Evolutionary conservation across 371 early-diverging fungal species (phyloP).

Genomic region (Mucor indicus): DNA sequence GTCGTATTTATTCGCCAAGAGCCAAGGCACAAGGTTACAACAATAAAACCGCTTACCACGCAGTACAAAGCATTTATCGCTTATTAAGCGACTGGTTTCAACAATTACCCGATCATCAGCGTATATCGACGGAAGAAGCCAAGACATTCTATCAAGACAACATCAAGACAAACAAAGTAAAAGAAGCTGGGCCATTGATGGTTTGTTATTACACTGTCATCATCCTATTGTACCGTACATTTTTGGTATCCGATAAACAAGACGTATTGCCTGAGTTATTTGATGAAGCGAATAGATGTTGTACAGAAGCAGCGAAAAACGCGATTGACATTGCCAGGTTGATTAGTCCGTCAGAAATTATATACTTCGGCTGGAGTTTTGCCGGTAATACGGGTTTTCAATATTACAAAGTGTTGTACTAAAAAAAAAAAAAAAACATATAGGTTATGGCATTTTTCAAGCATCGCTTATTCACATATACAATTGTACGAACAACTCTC

Average conservation of each 20-base stretch:
- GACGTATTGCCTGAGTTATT: conserved; percentile 18
- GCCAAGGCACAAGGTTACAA: conserved; percentile 35
- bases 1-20: conserved; percentile 43
- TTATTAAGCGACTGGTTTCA: conserved; percentile 38
- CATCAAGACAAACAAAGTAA: conserved; percentile 8
- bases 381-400: conserved; percentile 18
- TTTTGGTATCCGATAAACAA: conserved; percentile 24
- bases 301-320: conserved; percentile 48
- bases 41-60: conserved; percentile 15
- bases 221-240: conserved; percentile 55
- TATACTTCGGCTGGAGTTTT: conserved; percentile 25
- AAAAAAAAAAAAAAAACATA: background rate
- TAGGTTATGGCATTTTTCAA: conserved; percentile 29
- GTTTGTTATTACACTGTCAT: conserved; percentile 37
- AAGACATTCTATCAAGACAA: background rate
- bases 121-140: conserved; percentile 15
- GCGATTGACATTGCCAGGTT: conserved; percentile 41
- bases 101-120: conserved; percentile 27
- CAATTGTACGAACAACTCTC: conserved; percentile 18
- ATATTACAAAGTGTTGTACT: too few relatives aligned
- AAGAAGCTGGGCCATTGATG: conserved; percentile 44
- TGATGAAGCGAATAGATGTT: conserved; percentile 24
- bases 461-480: conserved; percentile 28
- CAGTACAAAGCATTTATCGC: conserved; percentile 25
- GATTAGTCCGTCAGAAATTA: conserved; percentile 7